These are phyloP conservation scores for Coniochaeta sp. DNA, from an alignment of 2,329 filamentous ascomycete genomes.

Conservation along the genomic window DNA sequence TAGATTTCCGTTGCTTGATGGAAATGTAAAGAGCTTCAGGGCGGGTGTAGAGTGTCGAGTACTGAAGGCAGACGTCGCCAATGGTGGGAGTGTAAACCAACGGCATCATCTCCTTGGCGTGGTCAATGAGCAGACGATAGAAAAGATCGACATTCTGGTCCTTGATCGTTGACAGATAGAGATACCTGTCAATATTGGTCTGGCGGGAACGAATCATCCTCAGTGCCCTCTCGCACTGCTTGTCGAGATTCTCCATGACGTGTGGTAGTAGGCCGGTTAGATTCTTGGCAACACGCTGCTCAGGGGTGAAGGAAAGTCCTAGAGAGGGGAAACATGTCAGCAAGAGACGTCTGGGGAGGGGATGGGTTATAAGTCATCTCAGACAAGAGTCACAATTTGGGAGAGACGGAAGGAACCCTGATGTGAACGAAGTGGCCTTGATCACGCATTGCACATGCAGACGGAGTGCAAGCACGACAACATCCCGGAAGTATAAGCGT, in stretches of 20 bases:
- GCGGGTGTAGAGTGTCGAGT: constrained; percentile 91
- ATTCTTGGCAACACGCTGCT: constrained; percentile 57
- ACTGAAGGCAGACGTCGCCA: constrained; percentile 92
- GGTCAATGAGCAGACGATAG: constrained; percentile 73
- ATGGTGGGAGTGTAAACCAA: constrained; percentile 86
- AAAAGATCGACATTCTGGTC: constrained; percentile 73
- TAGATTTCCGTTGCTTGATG: constrained; percentile 86
- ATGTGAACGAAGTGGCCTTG: background rate
- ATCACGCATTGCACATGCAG: background rate
- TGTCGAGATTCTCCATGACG: constrained; percentile 52
- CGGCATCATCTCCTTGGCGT: constrained; percentile 71
- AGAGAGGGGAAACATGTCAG: constrained; percentile 6
- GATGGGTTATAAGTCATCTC: background rate
- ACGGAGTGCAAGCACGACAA: background rate
- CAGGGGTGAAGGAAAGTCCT: constrained; percentile 59
- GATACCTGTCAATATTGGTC: constrained; percentile 73
- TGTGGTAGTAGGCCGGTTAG: constrained; percentile 60
- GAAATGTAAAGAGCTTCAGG: constrained; percentile 96
- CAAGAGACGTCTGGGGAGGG: background rate
- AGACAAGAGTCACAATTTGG: background rate
- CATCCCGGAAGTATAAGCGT: constrained; percentile 16
- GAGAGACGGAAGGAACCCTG: constrained; percentile 1
- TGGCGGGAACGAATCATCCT: constrained; percentile 64
- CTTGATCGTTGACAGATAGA: constrained; percentile 72
- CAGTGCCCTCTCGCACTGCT: constrained; percentile 60